A percentile compares a stretch with the other conserved stretches of the same genome.
These are phyloP conservation scores for Eucalyptus decipiens DNA, from an alignment of 345 rosid genomes.

Conservation along the genomic window DNA sequence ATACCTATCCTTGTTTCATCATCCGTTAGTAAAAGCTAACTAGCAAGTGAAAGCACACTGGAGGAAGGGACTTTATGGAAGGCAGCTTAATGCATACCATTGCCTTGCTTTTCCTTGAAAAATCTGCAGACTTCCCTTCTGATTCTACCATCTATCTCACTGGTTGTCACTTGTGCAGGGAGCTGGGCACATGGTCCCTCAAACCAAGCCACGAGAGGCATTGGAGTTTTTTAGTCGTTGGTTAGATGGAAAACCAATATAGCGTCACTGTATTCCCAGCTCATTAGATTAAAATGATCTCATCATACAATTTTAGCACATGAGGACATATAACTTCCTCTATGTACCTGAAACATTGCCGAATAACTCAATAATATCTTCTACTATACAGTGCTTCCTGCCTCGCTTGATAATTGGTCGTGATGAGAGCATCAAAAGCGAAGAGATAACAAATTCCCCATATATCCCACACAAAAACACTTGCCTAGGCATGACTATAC, in stretches of 20 bases:
- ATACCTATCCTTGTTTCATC: background rate
- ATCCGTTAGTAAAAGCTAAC: background rate
- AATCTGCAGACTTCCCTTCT: background rate
- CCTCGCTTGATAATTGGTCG: background rate
- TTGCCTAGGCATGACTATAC: background rate
- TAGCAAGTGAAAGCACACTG: background rate
- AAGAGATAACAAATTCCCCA: background rate
- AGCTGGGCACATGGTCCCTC: slow-evolving; percentile 58
- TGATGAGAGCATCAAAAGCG: background rate
- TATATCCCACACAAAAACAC: background rate
- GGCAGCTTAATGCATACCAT: background rate
- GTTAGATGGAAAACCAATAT: slow-evolving; percentile 21
- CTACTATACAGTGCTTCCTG: background rate
- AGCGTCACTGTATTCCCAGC: background rate
- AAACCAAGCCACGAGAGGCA: slow-evolving; percentile 48
- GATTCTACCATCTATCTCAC: background rate
- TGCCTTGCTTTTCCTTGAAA: background rate
- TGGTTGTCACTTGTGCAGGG: slow-evolving; percentile 18
- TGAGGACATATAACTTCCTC: background rate
- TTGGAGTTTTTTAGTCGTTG: slow-evolving; percentile 28
- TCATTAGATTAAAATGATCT: background rate
- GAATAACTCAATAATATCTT: background rate
- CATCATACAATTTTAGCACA: background rate
- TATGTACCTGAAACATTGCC: background rate
- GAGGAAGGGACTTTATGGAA: background rate